phyloP scores from a whole-genome alignment of 768 basidiomycete genomes.

The Termitomyces sp. region DNA sequence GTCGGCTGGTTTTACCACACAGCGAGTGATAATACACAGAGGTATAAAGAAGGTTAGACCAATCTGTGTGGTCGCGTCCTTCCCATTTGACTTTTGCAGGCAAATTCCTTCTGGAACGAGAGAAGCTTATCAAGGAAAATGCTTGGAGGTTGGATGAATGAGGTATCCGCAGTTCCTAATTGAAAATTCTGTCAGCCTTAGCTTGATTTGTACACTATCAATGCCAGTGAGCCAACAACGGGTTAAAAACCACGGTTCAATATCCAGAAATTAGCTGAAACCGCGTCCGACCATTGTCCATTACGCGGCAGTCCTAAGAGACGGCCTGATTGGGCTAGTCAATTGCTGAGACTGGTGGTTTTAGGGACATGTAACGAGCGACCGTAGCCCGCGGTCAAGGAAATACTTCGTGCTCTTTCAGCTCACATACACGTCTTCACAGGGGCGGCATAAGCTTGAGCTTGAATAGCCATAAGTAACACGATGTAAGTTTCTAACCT shows the following conservation, averaged over 20 bases:
- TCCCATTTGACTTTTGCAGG: slow-evolving; percentile 32
- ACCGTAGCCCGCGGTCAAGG: no score
- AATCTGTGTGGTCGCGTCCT: background rate
- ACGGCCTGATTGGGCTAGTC: background rate
- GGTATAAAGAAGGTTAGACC: slow-evolving; percentile 74
- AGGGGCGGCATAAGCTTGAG: background rate
- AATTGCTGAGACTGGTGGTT: background rate
- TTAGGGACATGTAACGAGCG: no score
- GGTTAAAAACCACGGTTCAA: background rate
- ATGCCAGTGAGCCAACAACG: background rate
- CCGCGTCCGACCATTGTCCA: background rate
- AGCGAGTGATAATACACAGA: slow-evolving; percentile 70
- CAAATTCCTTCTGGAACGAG: slow-evolving; percentile 77
- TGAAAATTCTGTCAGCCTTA: background rate
- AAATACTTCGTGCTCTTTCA: background rate
- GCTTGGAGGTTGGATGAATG: slow-evolving; percentile 60
- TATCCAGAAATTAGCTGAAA: background rate
- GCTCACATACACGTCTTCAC: background rate
- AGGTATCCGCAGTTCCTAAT: background rate
- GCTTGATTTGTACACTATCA: background rate
- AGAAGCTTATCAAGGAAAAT: slow-evolving; percentile 79
- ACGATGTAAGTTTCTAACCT: no score
- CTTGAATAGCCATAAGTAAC: background rate
- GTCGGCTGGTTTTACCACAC: slow-evolving; percentile 83
- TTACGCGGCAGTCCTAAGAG: no score